Conservation (phyloP, 768 basidiomycete genomes). For the Russula dissimulans region DNA sequence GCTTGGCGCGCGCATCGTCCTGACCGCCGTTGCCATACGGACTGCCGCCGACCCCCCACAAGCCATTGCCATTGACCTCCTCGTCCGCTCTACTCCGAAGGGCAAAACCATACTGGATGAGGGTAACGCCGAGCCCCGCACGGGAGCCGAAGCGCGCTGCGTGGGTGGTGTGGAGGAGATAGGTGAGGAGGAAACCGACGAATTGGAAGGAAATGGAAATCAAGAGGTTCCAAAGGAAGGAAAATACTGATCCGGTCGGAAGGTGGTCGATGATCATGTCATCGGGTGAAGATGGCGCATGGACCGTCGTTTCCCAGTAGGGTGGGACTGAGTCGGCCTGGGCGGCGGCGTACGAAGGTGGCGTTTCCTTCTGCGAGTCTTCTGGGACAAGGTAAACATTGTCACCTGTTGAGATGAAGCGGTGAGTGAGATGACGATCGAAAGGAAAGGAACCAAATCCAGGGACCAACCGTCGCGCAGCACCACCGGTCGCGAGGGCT, state of each 20-base stretch:
- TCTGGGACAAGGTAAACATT: constrained; percentile 74
- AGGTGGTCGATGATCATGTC: constrained; percentile 88
- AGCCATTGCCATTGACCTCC: constrained; percentile 23
- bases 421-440: background rate
- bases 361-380: constrained; percentile 70
- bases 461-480: constrained; percentile 48
- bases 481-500: constrained; percentile 52
- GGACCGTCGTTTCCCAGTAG: constrained; percentile 97
- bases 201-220: constrained; percentile 97
- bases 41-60: background rate
- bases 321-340: constrained; percentile 94
- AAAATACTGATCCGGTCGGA: constrained; percentile 73
- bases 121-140: constrained; percentile 90
- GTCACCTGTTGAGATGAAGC: constrained; percentile 40
- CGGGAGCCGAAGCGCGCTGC: constrained; percentile 88
- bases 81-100: constrained; percentile 46
- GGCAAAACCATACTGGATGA: constrained; percentile 92
- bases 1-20: background rate
- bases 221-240: constrained; percentile 87
- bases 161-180: constrained; percentile 88
- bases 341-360: constrained; percentile 88
- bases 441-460: constrained; percentile 16
- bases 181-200: constrained; percentile 86
- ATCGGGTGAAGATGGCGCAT: constrained; percentile 67
- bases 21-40: background rate